A percentile compares a stretch with the other conserved stretches of the same genome.
phyloP scores from a whole-genome alignment of 257 asterid species.

The Ocimum tenuiflorum region DNA sequence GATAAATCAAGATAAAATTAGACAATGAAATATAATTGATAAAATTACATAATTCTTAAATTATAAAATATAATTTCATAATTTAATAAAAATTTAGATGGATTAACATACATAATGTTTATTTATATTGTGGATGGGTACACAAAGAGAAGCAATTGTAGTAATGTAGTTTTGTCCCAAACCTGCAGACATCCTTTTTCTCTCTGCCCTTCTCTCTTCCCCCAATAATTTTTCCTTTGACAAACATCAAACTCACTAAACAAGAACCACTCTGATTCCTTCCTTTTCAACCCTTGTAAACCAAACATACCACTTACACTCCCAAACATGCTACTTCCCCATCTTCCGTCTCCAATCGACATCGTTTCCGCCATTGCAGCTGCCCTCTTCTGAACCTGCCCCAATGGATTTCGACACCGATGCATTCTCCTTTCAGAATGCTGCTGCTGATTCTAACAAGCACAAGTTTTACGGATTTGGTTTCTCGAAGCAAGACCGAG shows the following conservation, averaged over 20 bases:
- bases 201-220: slow-evolving; percentile 24
- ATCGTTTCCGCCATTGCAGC: slow-evolving; percentile 31
- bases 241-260: slow-evolving; percentile 54
- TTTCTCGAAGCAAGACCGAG: slow-evolving; percentile 47
- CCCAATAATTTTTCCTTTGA: slow-evolving; percentile 47
- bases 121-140: too few species aligned
- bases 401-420: slow-evolving; percentile 42
- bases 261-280: slow-evolving; percentile 23
- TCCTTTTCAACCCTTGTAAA: slow-evolving; percentile 27
- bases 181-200: slow-evolving; percentile 30
- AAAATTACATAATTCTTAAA: too few species aligned
- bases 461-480: slow-evolving; percentile 60
- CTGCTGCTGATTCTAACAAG: slow-evolving; percentile 14
- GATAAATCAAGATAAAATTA: too few species aligned
- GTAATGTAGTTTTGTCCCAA: slow-evolving; percentile 26
- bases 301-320: slow-evolving; percentile 27
- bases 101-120: too few species aligned
- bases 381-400: neutral
- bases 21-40: too few species aligned
- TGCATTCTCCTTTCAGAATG: slow-evolving; percentile 5
- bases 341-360: slow-evolving; percentile 29
- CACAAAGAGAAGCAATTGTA: too few species aligned
- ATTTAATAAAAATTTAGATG: too few species aligned
- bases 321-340: slow-evolving; percentile 40
- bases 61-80: too few species aligned